These are phyloP conservation scores for Petunia axillaris DNA, from an alignment of 257 asterid genomes.

Conservation along the genomic window DNA sequence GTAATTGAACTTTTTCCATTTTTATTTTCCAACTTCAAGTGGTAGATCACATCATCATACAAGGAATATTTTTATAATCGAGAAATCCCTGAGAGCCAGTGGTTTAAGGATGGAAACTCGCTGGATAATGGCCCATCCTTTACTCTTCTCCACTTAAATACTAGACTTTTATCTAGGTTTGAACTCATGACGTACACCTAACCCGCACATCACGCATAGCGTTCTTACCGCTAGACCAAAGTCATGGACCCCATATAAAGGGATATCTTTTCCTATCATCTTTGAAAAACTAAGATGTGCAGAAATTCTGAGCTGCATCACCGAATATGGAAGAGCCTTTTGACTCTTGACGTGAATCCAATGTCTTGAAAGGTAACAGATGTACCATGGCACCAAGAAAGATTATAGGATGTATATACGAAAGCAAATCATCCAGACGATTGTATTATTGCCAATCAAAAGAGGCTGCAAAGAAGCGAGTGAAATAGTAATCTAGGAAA, in stretches of 20 bases:
- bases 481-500: background rate
- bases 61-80: background rate
- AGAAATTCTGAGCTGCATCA: slow-evolving; percentile 22
- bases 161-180: background rate
- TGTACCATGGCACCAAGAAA: background rate
- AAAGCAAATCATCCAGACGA: background rate
- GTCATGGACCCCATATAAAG: too few relatives aligned
- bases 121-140: too few relatives aligned
- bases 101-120: too few relatives aligned
- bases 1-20: slow-evolving; percentile 6
- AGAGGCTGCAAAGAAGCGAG: slow-evolving; percentile 1
- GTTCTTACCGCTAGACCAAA: too few relatives aligned
- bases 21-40: slow-evolving; percentile 10
- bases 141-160: background rate
- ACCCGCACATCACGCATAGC: too few relatives aligned
- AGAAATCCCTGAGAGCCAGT: background rate
- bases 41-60: slow-evolving; percentile 4
- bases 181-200: too few relatives aligned
- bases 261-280: background rate
- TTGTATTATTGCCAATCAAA: background rate
- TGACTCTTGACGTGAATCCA: slow-evolving; percentile 1
- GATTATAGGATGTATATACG: background rate
- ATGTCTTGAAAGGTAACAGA: slow-evolving; percentile 22
- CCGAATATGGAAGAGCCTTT: slow-evolving; percentile 13
- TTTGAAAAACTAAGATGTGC: slow-evolving; percentile 5